Base-by-base conservation (phyloP, 306 rosid species). In the Begonia fuchsioides region DNA sequence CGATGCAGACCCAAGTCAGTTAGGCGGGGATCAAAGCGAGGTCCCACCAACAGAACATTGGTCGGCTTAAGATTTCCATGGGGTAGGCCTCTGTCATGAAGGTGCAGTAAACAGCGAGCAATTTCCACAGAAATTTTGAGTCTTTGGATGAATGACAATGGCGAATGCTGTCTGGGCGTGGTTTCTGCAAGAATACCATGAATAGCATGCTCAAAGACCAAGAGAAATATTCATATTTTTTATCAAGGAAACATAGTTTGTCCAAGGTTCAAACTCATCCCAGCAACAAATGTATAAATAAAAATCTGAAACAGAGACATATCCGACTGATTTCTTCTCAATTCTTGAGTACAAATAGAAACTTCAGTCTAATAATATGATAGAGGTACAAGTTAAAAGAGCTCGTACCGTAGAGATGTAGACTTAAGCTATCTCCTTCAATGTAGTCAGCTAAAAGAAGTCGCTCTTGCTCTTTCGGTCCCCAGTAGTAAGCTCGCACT, bases 381-480 rank as follows among this genome's bases (percentile, higher is more conserved):
- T n/a, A n/a, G n/a, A n/a, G n/a, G n/a, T n/a, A n/a, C n/a, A n/a
- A n/a, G n/a, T n/a, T n/a, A n/a, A 20, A 49, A 59, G n/a, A 18
- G 44, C 45, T 59, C 59, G 74, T 90, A 90, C 97, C 97, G 14
- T 84, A 90, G 56, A 90, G 95, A 73, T 90, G 97, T 50, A 90
- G 77, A 40, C 95, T 90, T 76, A 90, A 75, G 79, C 78, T 90
- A 67, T 90, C 97, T 38, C 97, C 97, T 17, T 63, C 76, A 44
- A 90, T 58, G 55, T 76, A 90, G 67, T 90, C 97, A 1, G 90
- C 86, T 69, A 90, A 65, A 70, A 90, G 86, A 68, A 90, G 97
- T 78, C 97, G 80, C 73, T 90, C 97, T 68, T 90, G 95, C 70
- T 90, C 97, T 69, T 90, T 74, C 55, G 97, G 95, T 11, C 97